Base-by-base conservation (phyloP, 345 rosid genomes). In the Mallotus nudiflorus region DNA sequence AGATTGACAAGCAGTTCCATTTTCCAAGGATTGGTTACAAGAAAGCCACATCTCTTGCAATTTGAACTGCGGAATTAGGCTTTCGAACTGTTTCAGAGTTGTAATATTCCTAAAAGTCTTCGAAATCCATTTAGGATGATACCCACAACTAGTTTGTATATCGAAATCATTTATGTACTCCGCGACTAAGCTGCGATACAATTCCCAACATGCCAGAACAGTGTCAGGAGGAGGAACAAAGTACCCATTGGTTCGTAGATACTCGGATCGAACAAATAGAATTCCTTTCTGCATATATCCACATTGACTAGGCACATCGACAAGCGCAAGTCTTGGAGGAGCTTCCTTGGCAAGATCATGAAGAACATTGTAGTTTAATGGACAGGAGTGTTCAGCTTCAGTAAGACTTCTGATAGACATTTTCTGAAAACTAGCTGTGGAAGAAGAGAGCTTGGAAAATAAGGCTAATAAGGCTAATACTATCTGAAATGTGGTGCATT, bases 181-280 rank as follows among this genome's bases (percentile, higher is more conserved):
- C 0, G 45, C n/a, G 39, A 77, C 51, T 6, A 77, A 50, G 14
- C 11, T n/a, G 64, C 66, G 18, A 53, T 70, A 82, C 0, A 72
- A 60, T n/a, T 75, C 62, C 80, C 80, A 75, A 5, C 87, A 84
- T 1, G 67, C 63, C 59, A 65, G 55, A 5, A 68, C 40, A 49
- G 73, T 50, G 14, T 56, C 59, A 2, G 51, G 55, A 39, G 85
- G 81, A 6, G 85, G 83, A 29, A 69, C 67, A 37, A 84, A 84
- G 73, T 14, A 67, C 0, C 75, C 80, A 10, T 18, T 62, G 7
- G 18, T 49, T 18, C 64, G 39, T 3, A 84, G 80, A 69, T 81
- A 81, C 62, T 71, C 80, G 0, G 87, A 73, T 1, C 76, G 80
- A 45, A 81, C 69, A 51, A 79, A 37, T 11, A 56, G 76, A 57